These are phyloP conservation scores for Candida michaelii DNA, from an alignment of 805 yeast genomes.

Conservation along the genomic window DNA sequence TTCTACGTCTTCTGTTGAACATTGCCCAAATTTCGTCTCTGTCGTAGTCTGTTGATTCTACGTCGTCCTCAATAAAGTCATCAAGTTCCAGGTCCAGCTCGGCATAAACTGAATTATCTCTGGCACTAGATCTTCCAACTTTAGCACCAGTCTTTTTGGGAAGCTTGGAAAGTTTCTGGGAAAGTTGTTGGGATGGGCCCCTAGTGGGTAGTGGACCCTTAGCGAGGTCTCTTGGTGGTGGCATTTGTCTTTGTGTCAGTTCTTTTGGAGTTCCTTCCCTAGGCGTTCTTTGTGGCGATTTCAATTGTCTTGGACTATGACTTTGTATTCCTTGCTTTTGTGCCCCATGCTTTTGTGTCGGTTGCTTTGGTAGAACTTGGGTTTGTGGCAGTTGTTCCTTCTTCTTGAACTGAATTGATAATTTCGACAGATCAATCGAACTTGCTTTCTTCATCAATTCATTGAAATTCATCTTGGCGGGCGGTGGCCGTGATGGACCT, in stretches of 20 bases:
- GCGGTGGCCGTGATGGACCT: conserved; percentile 4
- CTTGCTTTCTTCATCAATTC: conserved; percentile 72
- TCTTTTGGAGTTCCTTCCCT: neutral
- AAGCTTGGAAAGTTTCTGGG: conserved; percentile 43
- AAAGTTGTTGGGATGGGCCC: conserved; percentile 56
- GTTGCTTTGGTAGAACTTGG: neutral
- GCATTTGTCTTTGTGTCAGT: too few relatives aligned
- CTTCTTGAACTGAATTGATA: conserved; percentile 34
- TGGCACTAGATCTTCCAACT: neutral
- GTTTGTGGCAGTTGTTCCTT: neutral
- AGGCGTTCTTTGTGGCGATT: neutral
- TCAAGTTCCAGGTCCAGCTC: conserved; percentile 22
- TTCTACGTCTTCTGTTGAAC: conserved; percentile 65
- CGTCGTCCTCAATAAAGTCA: conserved; percentile 58
- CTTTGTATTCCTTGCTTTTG: too few relatives aligned
- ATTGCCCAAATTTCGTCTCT: conserved; percentile 89
- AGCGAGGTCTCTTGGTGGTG: neutral
- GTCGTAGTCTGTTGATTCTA: conserved; percentile 52
- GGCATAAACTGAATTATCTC: neutral
- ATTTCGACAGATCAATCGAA: conserved; percentile 48
- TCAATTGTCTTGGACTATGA: too few relatives aligned
- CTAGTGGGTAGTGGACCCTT: conserved; percentile 46
- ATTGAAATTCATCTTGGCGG: conserved; percentile 48
- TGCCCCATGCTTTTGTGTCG: conserved; percentile 23
- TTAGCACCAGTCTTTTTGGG: conserved; percentile 14